Conservation (phyloP, 2,329 filamentous ascomycete genomes). For the Paraconiothyrium sp. region DNA sequence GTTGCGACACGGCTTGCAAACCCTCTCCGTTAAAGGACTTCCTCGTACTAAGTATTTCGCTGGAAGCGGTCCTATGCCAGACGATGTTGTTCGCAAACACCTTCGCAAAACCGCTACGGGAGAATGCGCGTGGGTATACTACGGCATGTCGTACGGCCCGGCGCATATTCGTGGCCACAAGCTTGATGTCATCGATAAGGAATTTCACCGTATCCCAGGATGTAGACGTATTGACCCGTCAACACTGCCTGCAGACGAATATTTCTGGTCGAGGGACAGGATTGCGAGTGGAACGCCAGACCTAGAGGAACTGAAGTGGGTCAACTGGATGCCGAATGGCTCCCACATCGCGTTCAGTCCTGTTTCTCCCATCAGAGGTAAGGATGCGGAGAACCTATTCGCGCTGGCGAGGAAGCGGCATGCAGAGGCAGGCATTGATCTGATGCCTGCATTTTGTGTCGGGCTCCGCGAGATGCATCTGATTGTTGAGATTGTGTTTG, state of each 20-base stretch:
- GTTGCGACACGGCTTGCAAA: conserved; percentile 31
- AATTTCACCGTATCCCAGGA: conserved; percentile 28
- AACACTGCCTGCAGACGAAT: conserved; percentile 29
- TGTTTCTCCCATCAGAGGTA: conserved; percentile 56
- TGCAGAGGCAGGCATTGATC: conserved; percentile 31
- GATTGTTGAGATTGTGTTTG: conserved; percentile 48
- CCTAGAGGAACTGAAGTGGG: conserved; percentile 51
- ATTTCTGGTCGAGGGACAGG: conserved; percentile 31
- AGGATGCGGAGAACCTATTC: conserved; percentile 54
- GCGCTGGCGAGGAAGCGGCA: conserved; percentile 35
- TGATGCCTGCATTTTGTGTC: conserved; percentile 38
- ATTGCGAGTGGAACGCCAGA: conserved; percentile 32
- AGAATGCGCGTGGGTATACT: conserved; percentile 32
- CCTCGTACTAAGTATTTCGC: conserved; percentile 27
- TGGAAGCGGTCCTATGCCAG: conserved; percentile 26
- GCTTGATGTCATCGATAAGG: conserved; percentile 27
- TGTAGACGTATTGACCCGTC: conserved; percentile 26
- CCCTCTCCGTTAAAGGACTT: conserved; percentile 28
- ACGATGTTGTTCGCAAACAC: conserved; percentile 21
- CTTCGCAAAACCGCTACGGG: conserved; percentile 25
- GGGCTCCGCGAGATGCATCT: conserved; percentile 55
- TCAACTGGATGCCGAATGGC: conserved; percentile 56
- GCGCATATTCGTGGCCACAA: conserved; percentile 27
- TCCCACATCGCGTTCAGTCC: conserved; percentile 57
- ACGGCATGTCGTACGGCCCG: conserved; percentile 33